phyloP scores from a whole-genome alignment of 495 filamentous ascomycete genomes.

The Penicillium dipodomyicola region DNA sequence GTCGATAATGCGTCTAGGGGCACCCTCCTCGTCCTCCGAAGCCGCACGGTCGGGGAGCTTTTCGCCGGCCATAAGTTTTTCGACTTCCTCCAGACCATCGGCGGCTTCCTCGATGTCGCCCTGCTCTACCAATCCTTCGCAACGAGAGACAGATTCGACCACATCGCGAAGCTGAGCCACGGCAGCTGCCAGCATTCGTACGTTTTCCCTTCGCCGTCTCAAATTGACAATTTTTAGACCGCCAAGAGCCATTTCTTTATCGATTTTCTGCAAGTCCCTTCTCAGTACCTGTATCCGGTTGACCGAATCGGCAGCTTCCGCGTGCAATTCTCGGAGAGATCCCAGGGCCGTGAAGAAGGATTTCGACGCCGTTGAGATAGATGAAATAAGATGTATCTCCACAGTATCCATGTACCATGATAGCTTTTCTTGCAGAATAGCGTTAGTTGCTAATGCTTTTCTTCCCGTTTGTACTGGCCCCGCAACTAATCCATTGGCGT shows the following conservation, averaged over 20 bases:
- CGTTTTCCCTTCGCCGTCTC: constrained; percentile 76
- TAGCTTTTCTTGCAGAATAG: constrained; percentile 97
- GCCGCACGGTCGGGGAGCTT: constrained; percentile 28
- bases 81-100: constrained; percentile 69
- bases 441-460: constrained; percentile 92
- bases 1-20: constrained; percentile 52
- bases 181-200: constrained; percentile 76
- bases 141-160: constrained; percentile 69
- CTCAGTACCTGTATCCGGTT: constrained; percentile 78
- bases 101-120: constrained; percentile 79
- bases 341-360: constrained; percentile 97
- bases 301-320: constrained; percentile 89
- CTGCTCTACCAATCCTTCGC: constrained; percentile 76
- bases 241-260: constrained; percentile 81
- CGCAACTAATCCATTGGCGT: constrained; percentile 58
- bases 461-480: constrained; percentile 57
- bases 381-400: constrained; percentile 94
- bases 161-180: constrained; percentile 79
- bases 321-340: constrained; percentile 83
- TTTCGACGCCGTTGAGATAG: constrained; percentile 89
- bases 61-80: constrained; percentile 74
- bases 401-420: constrained; percentile 99
- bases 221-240: constrained; percentile 85
- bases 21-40: constrained; percentile 25
- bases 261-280: constrained; percentile 73